These are phyloP conservation scores for Inonotus obliquus DNA, from an alignment of 1,284 basidiomycete species.

Conservation along the genomic window DNA sequence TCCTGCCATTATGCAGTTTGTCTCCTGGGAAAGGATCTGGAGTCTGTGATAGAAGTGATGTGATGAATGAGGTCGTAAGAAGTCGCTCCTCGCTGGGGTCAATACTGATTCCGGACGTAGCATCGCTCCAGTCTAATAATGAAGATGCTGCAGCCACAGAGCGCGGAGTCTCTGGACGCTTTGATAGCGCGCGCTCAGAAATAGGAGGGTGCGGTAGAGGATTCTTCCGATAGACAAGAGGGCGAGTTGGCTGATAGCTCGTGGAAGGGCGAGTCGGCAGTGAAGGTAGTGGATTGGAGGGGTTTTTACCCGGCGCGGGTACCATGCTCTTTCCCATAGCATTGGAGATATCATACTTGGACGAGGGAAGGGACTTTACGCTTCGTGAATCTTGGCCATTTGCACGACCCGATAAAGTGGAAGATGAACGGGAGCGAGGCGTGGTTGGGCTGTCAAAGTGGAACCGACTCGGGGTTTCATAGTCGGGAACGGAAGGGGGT, in stretches of 20 bases:
- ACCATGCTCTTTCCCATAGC: neutral
- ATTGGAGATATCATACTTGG: neutral
- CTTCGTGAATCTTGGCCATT: slow-evolving; percentile 1
- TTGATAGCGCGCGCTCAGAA: neutral
- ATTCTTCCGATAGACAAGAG: neutral
- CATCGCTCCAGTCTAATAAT: slow-evolving; percentile 55
- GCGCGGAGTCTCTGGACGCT: slow-evolving; percentile 22
- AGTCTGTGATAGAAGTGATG: slow-evolving; percentile 40
- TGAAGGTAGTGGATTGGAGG: neutral
- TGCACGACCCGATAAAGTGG: neutral
- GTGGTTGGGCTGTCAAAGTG: slow-evolving; percentile 1
- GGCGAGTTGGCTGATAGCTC: neutral
- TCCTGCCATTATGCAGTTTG: slow-evolving; percentile 1
- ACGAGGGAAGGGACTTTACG: neutral
- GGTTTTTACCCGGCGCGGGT: neutral
- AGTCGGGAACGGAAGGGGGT: slow-evolving; percentile 13
- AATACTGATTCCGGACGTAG: slow-evolving; percentile 51
- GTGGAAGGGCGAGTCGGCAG: neutral
- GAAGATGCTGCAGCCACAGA: slow-evolving; percentile 21
- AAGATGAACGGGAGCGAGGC: slow-evolving; percentile 5
- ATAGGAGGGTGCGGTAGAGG: slow-evolving; percentile 2
- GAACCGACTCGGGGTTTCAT: slow-evolving; percentile 4
- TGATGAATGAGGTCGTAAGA: slow-evolving; percentile 58
- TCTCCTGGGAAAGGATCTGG: slow-evolving; percentile 15
- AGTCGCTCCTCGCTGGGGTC: slow-evolving; percentile 52